These are phyloP conservation scores for Petunia secreta DNA, from an alignment of 257 asterid genomes.

Conservation along the genomic window DNA sequence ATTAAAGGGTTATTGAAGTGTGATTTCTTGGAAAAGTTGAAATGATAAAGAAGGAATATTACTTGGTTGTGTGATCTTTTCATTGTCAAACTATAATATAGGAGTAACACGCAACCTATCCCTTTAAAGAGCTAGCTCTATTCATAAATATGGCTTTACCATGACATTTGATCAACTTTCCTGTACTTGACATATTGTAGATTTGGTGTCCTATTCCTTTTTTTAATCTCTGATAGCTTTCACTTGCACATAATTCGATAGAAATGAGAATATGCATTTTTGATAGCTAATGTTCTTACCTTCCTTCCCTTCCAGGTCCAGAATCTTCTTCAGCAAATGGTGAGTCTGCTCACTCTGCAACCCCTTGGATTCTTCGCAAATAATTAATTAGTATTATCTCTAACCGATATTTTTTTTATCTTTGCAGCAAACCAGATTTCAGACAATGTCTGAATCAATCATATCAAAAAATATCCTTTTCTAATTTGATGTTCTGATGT, in stretches of 20 bases:
- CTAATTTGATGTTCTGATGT: background rate
- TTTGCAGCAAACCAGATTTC: conserved; percentile 91
- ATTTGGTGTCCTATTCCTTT: background rate
- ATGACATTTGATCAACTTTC: background rate
- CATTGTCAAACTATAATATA: background rate
- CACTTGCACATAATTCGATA: background rate
- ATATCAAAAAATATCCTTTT: conserved; percentile 84
- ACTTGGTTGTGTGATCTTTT: background rate
- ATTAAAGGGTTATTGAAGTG: background rate
- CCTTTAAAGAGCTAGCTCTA: background rate
- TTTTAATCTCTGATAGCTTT: background rate
- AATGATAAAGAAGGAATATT: background rate
- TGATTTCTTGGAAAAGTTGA: background rate
- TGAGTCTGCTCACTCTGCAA: conserved; percentile 38
- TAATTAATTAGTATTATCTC: background rate
- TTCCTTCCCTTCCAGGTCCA: conserved; percentile 59
- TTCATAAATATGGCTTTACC: conserved; percentile 4
- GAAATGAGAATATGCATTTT: background rate
- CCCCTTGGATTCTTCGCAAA: background rate
- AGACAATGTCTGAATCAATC: conserved; percentile 89
- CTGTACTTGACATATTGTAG: background rate
- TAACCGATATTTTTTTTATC: conserved; percentile 23
- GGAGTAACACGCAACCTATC: background rate
- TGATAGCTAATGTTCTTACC: conserved; percentile 5
- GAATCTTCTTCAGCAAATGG: conserved; percentile 90